phyloP scores from a whole-genome alignment of 1,284 basidiomycete species.

The Sporisorium exsertum region DNA sequence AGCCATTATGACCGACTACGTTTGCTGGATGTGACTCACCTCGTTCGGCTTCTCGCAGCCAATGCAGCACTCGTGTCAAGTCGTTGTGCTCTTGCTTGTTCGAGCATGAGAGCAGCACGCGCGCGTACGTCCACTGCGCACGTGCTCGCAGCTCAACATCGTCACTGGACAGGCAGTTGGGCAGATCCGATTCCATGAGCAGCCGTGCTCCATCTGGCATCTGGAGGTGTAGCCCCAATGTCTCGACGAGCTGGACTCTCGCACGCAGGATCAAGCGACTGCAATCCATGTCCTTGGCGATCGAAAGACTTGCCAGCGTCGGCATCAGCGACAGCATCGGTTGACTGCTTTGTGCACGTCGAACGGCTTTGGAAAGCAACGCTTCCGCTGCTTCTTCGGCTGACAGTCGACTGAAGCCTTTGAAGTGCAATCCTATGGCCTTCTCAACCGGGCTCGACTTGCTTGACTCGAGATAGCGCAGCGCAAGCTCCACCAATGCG shows the following conservation, averaged over 20 bases:
- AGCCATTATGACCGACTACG: not conserved
- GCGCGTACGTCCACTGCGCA: slow-evolving; percentile 43
- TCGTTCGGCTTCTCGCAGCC: slow-evolving; percentile 34
- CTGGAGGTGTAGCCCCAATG: slow-evolving; percentile 31
- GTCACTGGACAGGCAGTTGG: slow-evolving; percentile 26
- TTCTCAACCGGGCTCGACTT: slow-evolving; percentile 18
- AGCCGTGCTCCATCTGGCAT: slow-evolving; percentile 35
- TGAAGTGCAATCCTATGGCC: slow-evolving; percentile 19
- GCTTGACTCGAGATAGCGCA: slow-evolving; percentile 32
- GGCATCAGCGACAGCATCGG: slow-evolving; percentile 34
- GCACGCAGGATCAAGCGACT: slow-evolving; percentile 25
- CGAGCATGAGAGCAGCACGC: slow-evolving; percentile 33
- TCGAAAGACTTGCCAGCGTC: slow-evolving; percentile 31
- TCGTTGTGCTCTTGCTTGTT: slow-evolving; percentile 19
- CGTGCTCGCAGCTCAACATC: slow-evolving; percentile 34
- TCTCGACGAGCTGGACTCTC: slow-evolving; percentile 35
- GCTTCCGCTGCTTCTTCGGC: slow-evolving; percentile 30
- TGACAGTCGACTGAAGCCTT: slow-evolving; percentile 23
- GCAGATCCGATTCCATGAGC: slow-evolving; percentile 33
- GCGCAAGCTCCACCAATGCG: slow-evolving; percentile 31
- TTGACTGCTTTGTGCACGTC: slow-evolving; percentile 17
- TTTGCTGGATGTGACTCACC: slow-evolving; percentile 15
- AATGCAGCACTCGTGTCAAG: slow-evolving; percentile 18
- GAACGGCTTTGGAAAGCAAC: slow-evolving; percentile 29
- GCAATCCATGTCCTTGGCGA: slow-evolving; percentile 42